A percentile compares a stretch with the other conserved stretches of the same genome.
Conservation (phyloP, 257 asterid genomes). For the Eustoma russellianum region DNA sequence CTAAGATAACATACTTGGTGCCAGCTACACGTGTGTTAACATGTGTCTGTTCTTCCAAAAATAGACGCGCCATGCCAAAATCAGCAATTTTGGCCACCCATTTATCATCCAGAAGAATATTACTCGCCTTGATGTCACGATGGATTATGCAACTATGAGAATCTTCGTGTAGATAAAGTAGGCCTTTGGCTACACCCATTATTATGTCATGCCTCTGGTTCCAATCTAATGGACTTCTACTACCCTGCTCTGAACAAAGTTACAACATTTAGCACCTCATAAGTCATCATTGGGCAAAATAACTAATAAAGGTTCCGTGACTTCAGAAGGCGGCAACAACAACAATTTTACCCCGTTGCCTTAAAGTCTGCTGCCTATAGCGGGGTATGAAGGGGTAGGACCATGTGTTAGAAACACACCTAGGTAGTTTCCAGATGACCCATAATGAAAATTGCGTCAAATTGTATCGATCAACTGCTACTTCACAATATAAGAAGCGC, state of each 20-base stretch:
- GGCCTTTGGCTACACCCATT: constrained; percentile 72
- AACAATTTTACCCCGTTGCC: too few relatives aligned
- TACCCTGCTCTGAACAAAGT: constrained; percentile 38
- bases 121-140: constrained; percentile 92
- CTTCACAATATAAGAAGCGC: too few relatives aligned
- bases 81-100: constrained; percentile 94
- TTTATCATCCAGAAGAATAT: constrained; percentile 73
- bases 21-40: constrained; percentile 88
- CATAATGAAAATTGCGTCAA: too few relatives aligned
- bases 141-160: constrained; percentile 72
- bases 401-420: too few relatives aligned
- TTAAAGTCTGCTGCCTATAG: too few relatives aligned
- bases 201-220: constrained; percentile 64
- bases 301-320: not conserved
- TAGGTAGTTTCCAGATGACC: too few relatives aligned
- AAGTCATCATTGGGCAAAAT: not conserved
- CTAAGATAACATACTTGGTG: constrained; percentile 53
- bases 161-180: constrained; percentile 82
- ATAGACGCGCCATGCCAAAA: constrained; percentile 91
- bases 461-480: too few relatives aligned
- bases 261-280: constrained; percentile 11
- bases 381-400: too few relatives aligned
- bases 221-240: constrained; percentile 57
- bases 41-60: constrained; percentile 65
- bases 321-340: not conserved